Percentiles rank a stretch among this genome's conserved stretches.
Conservation (phyloP, 2,329 filamentous ascomycete species). For the Acrodontium crateriforme region DNA sequence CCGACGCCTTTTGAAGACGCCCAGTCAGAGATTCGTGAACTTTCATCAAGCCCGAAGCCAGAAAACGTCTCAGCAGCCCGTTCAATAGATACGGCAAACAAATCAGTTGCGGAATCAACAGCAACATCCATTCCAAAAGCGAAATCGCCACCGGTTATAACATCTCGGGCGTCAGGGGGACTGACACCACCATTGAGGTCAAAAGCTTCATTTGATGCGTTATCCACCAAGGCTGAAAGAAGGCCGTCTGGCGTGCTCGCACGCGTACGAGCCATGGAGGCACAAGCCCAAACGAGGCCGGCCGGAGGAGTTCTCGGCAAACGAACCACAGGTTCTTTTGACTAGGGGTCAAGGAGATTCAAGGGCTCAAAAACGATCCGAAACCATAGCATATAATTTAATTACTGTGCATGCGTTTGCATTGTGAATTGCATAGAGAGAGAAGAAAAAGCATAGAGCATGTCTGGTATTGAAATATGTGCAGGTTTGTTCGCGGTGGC, state of each 20-base stretch:
- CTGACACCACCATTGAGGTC: background rate
- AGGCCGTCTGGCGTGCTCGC: conserved; percentile 9
- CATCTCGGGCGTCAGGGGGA: background rate
- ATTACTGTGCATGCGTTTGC: too few relatives aligned
- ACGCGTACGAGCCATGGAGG: conserved; percentile 11
- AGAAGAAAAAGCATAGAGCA: too few relatives aligned
- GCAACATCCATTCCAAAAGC: background rate
- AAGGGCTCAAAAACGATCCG: too few relatives aligned
- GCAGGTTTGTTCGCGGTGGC: too few relatives aligned
- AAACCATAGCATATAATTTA: too few relatives aligned
- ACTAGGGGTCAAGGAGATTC: too few relatives aligned
- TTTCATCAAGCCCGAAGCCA: too few relatives aligned
- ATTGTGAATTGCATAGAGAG: too few relatives aligned
- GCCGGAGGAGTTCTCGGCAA: conserved; percentile 1
- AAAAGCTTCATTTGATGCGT: too few relatives aligned
- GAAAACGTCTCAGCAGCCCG: background rate
- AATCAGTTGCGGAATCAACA: background rate
- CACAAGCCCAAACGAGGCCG: conserved; percentile 1
- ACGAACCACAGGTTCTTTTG: too few relatives aligned
- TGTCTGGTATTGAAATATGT: too few relatives aligned
- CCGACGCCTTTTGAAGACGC: conserved; percentile 5
- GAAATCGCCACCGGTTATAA: background rate
- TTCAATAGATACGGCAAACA: background rate
- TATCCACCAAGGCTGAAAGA: too few relatives aligned
- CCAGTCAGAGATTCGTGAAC: conserved; percentile 1